phyloP scores from a whole-genome alignment of 495 filamentous ascomycete species.

The Lophiotrema nucula region DNA sequence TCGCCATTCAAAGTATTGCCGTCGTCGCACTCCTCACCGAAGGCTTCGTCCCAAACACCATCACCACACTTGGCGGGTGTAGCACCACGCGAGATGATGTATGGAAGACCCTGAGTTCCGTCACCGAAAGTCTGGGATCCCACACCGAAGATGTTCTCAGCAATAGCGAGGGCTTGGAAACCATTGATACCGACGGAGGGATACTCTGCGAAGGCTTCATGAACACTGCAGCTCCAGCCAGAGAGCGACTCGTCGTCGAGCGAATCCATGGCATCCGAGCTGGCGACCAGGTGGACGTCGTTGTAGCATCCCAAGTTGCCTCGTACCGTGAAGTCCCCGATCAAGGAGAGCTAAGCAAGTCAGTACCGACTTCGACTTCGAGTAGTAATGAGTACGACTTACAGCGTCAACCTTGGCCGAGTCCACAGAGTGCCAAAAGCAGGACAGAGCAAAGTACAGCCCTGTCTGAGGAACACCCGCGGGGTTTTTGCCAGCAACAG shows the following conservation, averaged over 20 bases:
- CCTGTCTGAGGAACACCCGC: constrained; percentile 37
- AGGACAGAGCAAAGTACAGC: constrained; percentile 45
- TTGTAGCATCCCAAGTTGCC: constrained; percentile 39
- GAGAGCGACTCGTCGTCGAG: constrained; percentile 47
- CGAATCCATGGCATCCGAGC: constrained; percentile 41
- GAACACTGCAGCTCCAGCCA: constrained; percentile 51
- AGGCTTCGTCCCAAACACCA: constrained; percentile 42
- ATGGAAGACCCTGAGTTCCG: constrained; percentile 46
- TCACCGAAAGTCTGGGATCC: constrained; percentile 47
- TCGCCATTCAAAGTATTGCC: constrained; percentile 44
- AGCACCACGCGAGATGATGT: constrained; percentile 52
- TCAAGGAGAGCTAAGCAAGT: constrained; percentile 42
- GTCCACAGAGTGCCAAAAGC: constrained; percentile 37
- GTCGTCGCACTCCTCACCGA: constrained; percentile 51
- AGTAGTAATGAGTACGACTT: neutral
- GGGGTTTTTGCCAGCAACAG: constrained; percentile 34
- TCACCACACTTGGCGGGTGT: constrained; percentile 51
- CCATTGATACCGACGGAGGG: constrained; percentile 43
- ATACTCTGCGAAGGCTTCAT: constrained; percentile 49
- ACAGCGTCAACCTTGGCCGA: constrained; percentile 39
- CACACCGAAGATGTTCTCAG: constrained; percentile 42
- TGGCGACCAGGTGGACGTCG: constrained; percentile 49
- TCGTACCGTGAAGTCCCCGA: constrained; percentile 39
- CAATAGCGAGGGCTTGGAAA: constrained; percentile 51
- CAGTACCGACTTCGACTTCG: neutral